These are phyloP conservation scores for Neocallimastix lanati DNA, from an alignment of 192 early-diverging fungal genomes.

Conservation along the genomic window DNA sequence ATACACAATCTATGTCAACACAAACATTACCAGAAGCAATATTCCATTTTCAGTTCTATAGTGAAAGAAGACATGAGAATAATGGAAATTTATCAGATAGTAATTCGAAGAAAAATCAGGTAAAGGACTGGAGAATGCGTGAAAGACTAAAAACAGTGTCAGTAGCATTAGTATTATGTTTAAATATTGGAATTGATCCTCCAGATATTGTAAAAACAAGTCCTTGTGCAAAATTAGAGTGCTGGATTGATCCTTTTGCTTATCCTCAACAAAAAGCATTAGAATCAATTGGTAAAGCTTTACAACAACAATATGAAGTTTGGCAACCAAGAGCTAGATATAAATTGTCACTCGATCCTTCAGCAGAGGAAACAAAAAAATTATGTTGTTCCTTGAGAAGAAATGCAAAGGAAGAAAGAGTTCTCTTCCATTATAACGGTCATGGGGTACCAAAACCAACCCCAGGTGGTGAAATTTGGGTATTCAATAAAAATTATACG, in stretches of 20 bases:
- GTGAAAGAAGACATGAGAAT: conserved; percentile 6
- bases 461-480: conserved; percentile 89
- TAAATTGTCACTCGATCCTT: conserved; percentile 71
- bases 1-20: not conserved
- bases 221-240: conserved; percentile 76
- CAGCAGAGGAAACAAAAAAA: conserved; percentile 83
- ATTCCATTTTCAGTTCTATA: not conserved
- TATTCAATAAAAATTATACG: conserved; percentile 92
- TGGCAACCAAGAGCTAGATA: conserved; percentile 70
- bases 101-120: conserved; percentile 2
- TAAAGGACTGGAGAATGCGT: conserved; percentile 40
- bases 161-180: conserved; percentile 71
- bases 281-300: conserved; percentile 70
- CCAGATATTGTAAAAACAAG: conserved; percentile 79
- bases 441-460: conserved; percentile 95
- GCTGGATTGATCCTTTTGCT: conserved; percentile 84
- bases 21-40: not conserved
- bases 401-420: conserved; percentile 77
- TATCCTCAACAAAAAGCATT: conserved; percentile 58
- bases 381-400: conserved; percentile 62
- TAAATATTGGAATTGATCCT: conserved; percentile 90
- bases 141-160: conserved; percentile 67
- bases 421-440: conserved; percentile 96
- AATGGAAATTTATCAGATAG: not conserved
- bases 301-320: conserved; percentile 81